Conservation (phyloP, 1,139 yeast genomes). For the Debaryomyces fabryi region DNA sequence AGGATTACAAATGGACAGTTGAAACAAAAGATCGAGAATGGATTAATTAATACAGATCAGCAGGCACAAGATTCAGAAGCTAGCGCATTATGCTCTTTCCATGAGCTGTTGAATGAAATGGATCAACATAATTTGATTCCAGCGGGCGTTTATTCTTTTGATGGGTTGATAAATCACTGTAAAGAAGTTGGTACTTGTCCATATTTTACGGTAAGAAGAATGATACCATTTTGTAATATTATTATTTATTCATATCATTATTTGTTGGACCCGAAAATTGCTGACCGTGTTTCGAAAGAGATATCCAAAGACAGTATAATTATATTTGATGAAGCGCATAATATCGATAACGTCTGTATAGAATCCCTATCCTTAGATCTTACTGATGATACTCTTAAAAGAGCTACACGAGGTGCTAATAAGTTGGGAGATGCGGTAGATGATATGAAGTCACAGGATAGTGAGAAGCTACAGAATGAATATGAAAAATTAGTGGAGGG, state of each 20-base stretch:
- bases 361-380: conserved; percentile 88
- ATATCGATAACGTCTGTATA: conserved; percentile 96
- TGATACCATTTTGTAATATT: conserved; percentile 94
- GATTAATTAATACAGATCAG: conserved; percentile 56
- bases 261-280: conserved; percentile 92
- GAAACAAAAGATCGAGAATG: conserved; percentile 61
- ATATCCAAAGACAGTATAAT: conserved; percentile 90
- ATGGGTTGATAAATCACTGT: conserved; percentile 75
- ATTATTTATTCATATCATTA: conserved; percentile 96
- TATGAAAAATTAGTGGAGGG: conserved; percentile 92
- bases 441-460: conserved; percentile 79
- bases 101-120: conserved; percentile 81
- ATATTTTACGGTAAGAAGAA: conserved; percentile 94
- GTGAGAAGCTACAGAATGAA: conserved; percentile 83
- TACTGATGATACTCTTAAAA: conserved; percentile 49
- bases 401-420: conserved; percentile 69
- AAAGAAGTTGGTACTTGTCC: conserved; percentile 85
- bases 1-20: conserved; percentile 91
- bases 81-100: conserved; percentile 65
- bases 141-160: conserved; percentile 92
- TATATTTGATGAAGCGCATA: conserved; percentile 97
- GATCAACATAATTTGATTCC: conserved; percentile 91
- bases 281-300: conserved; percentile 91
- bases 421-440: conserved; percentile 75
- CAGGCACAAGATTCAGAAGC: conserved; percentile 43